Conservation (phyloP, 2,329 filamentous ascomycete species). For the Helotiales sp. region DNA sequence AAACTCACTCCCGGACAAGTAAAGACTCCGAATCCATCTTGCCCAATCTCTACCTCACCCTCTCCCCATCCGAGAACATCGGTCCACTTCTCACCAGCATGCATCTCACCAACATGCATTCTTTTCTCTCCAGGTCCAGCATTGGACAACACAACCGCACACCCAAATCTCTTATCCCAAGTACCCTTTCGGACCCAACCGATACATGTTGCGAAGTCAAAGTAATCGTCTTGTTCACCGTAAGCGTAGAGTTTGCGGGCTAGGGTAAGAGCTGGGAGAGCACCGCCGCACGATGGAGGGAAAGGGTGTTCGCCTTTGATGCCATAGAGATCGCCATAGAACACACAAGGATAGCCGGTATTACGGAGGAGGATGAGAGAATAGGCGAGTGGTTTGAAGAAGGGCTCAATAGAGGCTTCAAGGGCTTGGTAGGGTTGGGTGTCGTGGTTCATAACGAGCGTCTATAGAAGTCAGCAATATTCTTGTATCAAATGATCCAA, state of each 20-base stretch:
- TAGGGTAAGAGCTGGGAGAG: slow-evolving; percentile 58
- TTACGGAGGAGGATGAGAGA: slow-evolving; percentile 67
- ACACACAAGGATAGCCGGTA: slow-evolving; percentile 65
- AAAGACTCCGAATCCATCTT: slow-evolving; percentile 59
- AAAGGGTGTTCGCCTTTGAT: slow-evolving; percentile 49
- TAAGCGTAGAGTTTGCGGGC: slow-evolving; percentile 67
- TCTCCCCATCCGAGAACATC: slow-evolving; percentile 58
- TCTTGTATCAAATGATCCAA: no score
- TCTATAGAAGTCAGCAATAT: slow-evolving; percentile 45
- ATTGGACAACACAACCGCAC: slow-evolving; percentile 59
- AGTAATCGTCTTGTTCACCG: slow-evolving; percentile 64
- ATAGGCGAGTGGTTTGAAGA: slow-evolving; percentile 73
- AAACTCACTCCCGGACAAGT: slow-evolving; percentile 53
- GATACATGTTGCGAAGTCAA: slow-evolving; percentile 59
- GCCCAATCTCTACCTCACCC: slow-evolving; percentile 57
- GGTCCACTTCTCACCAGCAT: slow-evolving; percentile 62
- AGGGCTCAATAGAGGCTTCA: slow-evolving; percentile 60
- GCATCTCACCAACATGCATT: slow-evolving; percentile 62
- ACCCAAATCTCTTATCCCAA: slow-evolving; percentile 46
- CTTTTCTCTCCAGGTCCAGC: slow-evolving; percentile 48
- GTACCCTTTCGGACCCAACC: slow-evolving; percentile 56
- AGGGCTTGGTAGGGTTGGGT: slow-evolving; percentile 65
- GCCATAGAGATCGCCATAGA: slow-evolving; percentile 71
- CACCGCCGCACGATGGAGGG: slow-evolving; percentile 52
- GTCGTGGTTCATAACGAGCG: slow-evolving; percentile 72